phyloP scores from a whole-genome alignment of 306 rosid species.

The Herpetospermum pedunculosum region DNA sequence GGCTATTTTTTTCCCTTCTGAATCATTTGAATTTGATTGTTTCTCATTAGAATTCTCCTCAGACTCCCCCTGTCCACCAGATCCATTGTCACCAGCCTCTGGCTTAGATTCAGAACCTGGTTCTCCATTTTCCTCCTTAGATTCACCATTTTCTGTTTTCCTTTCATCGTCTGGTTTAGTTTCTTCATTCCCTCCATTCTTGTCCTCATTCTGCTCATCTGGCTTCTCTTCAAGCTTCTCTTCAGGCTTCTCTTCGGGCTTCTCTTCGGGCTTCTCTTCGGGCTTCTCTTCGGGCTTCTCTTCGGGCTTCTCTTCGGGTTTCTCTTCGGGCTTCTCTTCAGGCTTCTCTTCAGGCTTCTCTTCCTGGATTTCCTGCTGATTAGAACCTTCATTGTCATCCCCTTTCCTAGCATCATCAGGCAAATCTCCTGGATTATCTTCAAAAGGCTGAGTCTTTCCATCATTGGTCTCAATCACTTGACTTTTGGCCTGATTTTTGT shows the following conservation, averaged over 20 bases:
- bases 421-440: conserved; percentile 60
- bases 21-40: conserved; percentile 34
- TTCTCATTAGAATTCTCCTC: conserved; percentile 26
- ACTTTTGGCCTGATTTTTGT: conserved; percentile 36
- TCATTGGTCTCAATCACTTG: conserved; percentile 24
- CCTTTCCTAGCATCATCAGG: conserved; percentile 62
- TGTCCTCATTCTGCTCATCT: conserved; percentile 16
- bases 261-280: conserved; percentile 14
- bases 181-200: conserved; percentile 16
- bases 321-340: conserved; percentile 28
- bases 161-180: conserved; percentile 27
- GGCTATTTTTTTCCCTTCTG: conserved; percentile 27
- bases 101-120: conserved; percentile 21
- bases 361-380: conserved; percentile 20
- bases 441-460: conserved; percentile 43
- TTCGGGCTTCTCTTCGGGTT: background rate
- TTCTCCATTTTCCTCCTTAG: conserved; percentile 37
- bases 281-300: conserved; percentile 13
- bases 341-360: conserved; percentile 13
- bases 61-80: conserved; percentile 18
- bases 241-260: conserved; percentile 13
- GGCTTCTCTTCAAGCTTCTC: conserved; percentile 23
- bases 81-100: conserved; percentile 26
- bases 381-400: conserved; percentile 23
- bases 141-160: conserved; percentile 24